Conservation (phyloP, 805 yeast genomes). For the Wickerhamomyces sydowiorum region DNA sequence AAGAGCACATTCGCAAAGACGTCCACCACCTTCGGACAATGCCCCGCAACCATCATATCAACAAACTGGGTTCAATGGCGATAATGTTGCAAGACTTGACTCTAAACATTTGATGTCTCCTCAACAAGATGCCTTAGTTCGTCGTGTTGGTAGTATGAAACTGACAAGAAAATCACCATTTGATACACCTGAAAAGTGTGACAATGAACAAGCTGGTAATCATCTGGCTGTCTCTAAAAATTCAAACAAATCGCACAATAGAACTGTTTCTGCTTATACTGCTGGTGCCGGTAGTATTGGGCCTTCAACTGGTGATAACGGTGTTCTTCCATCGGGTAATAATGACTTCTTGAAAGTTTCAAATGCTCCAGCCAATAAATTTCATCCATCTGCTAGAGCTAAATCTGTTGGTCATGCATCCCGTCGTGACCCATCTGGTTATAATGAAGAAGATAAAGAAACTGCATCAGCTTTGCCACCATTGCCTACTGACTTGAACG, state of each 20-base stretch:
- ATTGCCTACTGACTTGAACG: slow-evolving; percentile 27
- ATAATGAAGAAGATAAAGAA: slow-evolving; percentile 13
- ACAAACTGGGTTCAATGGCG: slow-evolving; percentile 1
- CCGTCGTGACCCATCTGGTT: slow-evolving; percentile 50
- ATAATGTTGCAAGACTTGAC: slow-evolving; percentile 1
- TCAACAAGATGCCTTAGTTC: slow-evolving; percentile 12
- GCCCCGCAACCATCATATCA: neutral
- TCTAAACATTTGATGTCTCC: neutral
- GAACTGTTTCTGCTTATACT: slow-evolving; percentile 24
- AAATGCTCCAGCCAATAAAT: slow-evolving; percentile 24
- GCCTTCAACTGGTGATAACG: neutral
- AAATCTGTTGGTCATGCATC: slow-evolving; percentile 74
- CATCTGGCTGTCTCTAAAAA: neutral
- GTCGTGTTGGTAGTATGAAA: slow-evolving; percentile 22
- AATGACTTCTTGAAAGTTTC: slow-evolving; percentile 5
- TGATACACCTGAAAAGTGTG: slow-evolving; percentile 1
- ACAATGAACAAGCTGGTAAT: neutral
- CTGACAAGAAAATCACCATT: slow-evolving; percentile 11
- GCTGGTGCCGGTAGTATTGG: slow-evolving; percentile 3
- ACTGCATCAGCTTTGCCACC: slow-evolving; percentile 19
- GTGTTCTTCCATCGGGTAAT: slow-evolving; percentile 3
- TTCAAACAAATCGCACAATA: slow-evolving; percentile 15
- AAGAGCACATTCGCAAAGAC: slow-evolving; percentile 19
- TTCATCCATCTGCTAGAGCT: slow-evolving; percentile 83
- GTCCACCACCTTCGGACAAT: slow-evolving; percentile 11